These are phyloP conservation scores for Leucocoprinus birnbaumii DNA, from an alignment of 768 basidiomycete genomes.

Conservation along the genomic window DNA sequence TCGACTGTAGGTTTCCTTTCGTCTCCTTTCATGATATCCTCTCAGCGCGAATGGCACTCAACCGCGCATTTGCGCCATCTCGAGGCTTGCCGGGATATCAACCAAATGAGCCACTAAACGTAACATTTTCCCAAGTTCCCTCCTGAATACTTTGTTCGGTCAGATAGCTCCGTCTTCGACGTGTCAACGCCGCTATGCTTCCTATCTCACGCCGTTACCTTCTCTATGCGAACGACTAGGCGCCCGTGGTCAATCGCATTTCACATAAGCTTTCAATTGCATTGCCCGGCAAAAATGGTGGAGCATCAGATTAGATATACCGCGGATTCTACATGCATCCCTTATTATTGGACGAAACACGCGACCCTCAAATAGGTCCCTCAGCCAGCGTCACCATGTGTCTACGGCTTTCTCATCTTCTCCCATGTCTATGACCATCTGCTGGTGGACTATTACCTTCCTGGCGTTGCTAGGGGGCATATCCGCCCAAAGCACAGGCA, in stretches of 20 bases:
- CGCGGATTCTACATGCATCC: background rate
- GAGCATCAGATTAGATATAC: slow-evolving; percentile 4
- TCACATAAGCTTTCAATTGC: background rate
- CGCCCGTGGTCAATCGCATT: no score
- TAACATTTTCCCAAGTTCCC: no score
- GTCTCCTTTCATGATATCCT: no score
- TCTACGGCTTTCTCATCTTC: background rate
- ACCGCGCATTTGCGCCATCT: no score
- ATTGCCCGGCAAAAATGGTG: background rate
- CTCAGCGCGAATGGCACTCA: no score
- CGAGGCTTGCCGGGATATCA: no score
- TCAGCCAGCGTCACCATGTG: background rate
- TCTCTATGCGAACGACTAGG: no score
- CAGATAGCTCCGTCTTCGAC: background rate
- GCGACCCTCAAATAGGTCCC: slow-evolving; percentile 3
- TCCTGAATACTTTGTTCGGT: no score
- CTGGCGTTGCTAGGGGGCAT: background rate
- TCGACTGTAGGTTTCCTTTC: no score
- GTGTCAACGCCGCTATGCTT: no score
- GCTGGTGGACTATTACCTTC: background rate
- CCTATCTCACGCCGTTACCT: no score
- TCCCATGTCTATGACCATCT: slow-evolving; percentile 4
- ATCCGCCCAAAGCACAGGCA: background rate
- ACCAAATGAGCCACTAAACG: no score
- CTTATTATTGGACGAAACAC: background rate